Conservation (phyloP, 2,329 filamentous ascomycete species). For the Pseudogymnoascus sp. region DNA sequence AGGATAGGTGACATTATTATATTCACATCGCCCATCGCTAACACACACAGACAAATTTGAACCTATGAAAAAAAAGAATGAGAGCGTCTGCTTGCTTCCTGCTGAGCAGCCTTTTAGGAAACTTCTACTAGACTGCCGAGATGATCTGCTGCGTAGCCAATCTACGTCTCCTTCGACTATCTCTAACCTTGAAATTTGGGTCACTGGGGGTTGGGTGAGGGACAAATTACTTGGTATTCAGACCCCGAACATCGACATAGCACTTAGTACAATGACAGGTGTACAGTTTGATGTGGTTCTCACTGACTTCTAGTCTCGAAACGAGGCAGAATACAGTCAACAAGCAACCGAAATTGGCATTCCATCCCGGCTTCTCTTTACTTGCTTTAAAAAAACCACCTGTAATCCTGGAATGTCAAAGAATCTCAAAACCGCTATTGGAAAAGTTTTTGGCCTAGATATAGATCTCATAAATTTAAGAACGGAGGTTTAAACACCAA, state of each 20-base stretch:
- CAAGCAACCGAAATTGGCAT: background rate
- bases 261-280: constrained; percentile 1
- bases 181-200: background rate
- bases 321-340: background rate
- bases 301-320: background rate
- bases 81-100: background rate
- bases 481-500: background rate
- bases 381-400: background rate
- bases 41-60: background rate
- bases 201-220: background rate
- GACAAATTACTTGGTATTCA: constrained; percentile 4
- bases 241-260: background rate
- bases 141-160: background rate
- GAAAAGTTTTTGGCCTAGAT: background rate
- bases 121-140: background rate
- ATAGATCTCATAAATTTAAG: constrained; percentile 2
- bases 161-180: background rate
- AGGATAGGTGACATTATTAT: background rate
- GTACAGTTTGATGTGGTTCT: background rate
- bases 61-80: background rate
- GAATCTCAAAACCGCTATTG: background rate
- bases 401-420: background rate
- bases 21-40: background rate
- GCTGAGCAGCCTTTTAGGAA: background rate
- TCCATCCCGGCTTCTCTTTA: background rate